Evolutionary conservation across 352 stramenopile genomes (phyloP), one percentile per base, ranked within the genome.

Genomic region (Pythium rhizo-oryzae): DNA sequence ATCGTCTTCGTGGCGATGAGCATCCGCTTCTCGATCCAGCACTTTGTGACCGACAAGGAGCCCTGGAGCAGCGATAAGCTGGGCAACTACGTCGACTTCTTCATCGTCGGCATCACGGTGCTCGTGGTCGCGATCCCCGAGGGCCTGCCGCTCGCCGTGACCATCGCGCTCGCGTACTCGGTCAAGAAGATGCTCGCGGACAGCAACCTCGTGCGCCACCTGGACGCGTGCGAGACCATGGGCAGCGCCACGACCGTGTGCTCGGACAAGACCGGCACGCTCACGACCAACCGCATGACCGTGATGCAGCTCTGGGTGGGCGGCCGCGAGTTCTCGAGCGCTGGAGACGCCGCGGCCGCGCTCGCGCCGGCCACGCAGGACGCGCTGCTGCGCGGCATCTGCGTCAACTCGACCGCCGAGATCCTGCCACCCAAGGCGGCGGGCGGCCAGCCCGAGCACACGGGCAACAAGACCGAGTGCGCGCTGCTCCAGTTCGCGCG

Each of bases 121-220:
- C 83, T 99, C 1, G 97, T 99, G 30, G 98, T 99, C 7, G 97
- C 97, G 21, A 98, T 99, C 43, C 97, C 97, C 0, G 97, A 99
- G 77, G 97, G 97, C 23, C 71, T 99, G 13, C 97, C 97, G 5
- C 85, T 99, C 23, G 97, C 97, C 2, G 97, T 99, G 1, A 99
- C 97, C 19, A 96, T 99, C 49, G 92, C 97, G 1, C 80, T 99
- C 3, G 97, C 97, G 3, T 99, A 98, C 74, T 99, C 94, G 18
- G 91, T 94, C 23, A 93, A 90, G 78, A 90, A 91, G 44, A 99
- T 99, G 90, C 78, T 95, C 39, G 63, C 61, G 16, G 89, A 97
- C 67, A 97, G 96, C 74, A 96, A 95, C 66, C 81, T 97, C 13
- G 91, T 97, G 52, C 88, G 86, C 21, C 85, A 97, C 72, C 65